Evolutionary conservation across 1,284 basidiomycete species (phyloP), one percentile per base, ranked within the genome.

Genomic region (Ceraceosorus bombacis): DNA sequence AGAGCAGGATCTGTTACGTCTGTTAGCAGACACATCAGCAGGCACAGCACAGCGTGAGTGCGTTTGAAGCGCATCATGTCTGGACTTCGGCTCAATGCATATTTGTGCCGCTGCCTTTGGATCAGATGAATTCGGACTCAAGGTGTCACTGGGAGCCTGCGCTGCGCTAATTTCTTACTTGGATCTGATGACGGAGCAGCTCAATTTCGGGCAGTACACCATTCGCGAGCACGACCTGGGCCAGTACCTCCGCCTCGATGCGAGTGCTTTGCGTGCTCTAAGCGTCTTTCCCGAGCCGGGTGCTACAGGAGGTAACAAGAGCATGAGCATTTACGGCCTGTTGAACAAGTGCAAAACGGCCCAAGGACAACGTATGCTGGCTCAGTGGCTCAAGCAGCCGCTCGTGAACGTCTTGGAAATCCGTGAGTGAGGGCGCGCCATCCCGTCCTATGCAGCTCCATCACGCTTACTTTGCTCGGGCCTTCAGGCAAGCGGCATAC

Each of bases 271-370:
- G 15, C 85, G 89, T 41, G 94, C 95, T 0, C 81, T 99, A 41
- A 91, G 90, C 72, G 81, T 97, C 10, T 86, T 90, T 55, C 90
- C 93, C 51, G 82, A 84, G 15, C 66, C 73, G 8, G 66, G 66
- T 1, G 65, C 68, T 57, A 54, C 49, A 3, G 59, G 58, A n/a
- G 64, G 62, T 0, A 68, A 62, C 61, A 71, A 71, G 41, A 69
- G 69, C 50, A 70, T 70, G 12, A 95, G 90, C 17, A 78, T 99
- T 5, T 86, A 90, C 60, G 92, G 93, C 0, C 80, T 96, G 17
- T 78, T 98, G 64, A 96, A 98, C 78, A 88, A 88, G 68, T 97
- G 95, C 82, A 95, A 94, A 79, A 98, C 95, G 1, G 86, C 89
- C 0, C 95, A 98, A 77, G 95, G 95, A 0, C 86, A 89, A n/a